Percentiles rank a stretch among this genome's conserved stretches.
Evolutionary conservation across 1,284 basidiomycete genomes (phyloP).

Genomic region (Ceratobasidium sp.): DNA sequence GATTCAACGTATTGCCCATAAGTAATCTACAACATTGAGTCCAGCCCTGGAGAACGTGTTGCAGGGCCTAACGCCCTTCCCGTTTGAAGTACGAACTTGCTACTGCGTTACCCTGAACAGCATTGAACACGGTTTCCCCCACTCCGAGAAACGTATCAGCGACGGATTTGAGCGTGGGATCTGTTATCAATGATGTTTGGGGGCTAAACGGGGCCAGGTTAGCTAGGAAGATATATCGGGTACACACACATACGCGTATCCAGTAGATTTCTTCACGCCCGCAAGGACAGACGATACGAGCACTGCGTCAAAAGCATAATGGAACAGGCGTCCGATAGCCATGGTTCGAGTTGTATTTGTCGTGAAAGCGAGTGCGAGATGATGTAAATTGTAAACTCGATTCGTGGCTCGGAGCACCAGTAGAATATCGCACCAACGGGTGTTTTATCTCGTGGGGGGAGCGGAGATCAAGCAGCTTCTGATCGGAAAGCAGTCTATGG

Average conservation of each 20-base stretch:
- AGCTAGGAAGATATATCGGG: neutral
- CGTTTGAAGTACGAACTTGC: slow-evolving; percentile 74
- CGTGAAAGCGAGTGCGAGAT: neutral
- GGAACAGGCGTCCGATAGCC: slow-evolving; percentile 81
- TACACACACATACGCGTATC: slow-evolving; percentile 74
- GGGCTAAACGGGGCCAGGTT: slow-evolving; percentile 55
- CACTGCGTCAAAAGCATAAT: slow-evolving; percentile 86
- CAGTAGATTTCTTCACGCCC: slow-evolving; percentile 89
- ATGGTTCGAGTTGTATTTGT: slow-evolving; percentile 52
- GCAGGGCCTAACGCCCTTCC: slow-evolving; percentile 33
- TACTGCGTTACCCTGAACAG: slow-evolving; percentile 78
- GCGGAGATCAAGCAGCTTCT: neutral
- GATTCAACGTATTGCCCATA: neutral
- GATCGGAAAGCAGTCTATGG: neutral
- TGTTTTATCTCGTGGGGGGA: too few species aligned
- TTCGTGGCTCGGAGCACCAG: neutral
- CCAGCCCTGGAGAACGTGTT: too few species aligned
- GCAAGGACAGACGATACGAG: slow-evolving; percentile 89
- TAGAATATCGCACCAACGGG: neutral
- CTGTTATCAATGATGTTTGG: slow-evolving; percentile 70
- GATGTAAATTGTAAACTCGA: neutral
- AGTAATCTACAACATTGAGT: neutral
- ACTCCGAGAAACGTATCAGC: slow-evolving; percentile 84
- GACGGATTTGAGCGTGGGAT: slow-evolving; percentile 74
- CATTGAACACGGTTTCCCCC: slow-evolving; percentile 88